These are phyloP conservation scores for Wickerhamomyces canadensis DNA, from an alignment of 805 yeast genomes.

Conservation along the genomic window DNA sequence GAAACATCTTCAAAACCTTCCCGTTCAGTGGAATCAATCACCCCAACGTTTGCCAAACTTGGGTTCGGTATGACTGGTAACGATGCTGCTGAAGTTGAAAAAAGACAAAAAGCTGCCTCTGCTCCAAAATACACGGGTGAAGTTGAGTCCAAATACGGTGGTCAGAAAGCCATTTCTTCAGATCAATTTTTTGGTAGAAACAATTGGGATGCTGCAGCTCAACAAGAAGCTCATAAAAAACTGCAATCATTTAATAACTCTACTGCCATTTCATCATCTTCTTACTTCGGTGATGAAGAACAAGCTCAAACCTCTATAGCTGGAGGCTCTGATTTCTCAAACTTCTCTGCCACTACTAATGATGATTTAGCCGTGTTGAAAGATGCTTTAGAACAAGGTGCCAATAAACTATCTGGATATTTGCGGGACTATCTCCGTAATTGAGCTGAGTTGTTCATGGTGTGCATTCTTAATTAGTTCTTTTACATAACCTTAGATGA, in stretches of 20 bases:
- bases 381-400: conserved; percentile 92
- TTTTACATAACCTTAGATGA: too few species aligned
- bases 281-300: conserved; percentile 87
- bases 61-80: conserved; percentile 88
- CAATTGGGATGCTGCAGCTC: conserved; percentile 68
- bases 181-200: conserved; percentile 93
- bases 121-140: conserved; percentile 69
- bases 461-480: background rate
- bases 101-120: conserved; percentile 39
- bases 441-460: conserved; percentile 3
- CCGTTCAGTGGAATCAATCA: conserved; percentile 35
- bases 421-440: conserved; percentile 77
- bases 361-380: conserved; percentile 86
- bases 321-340: conserved; percentile 43
- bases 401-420: conserved; percentile 78
- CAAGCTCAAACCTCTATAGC: conserved; percentile 34
- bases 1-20: conserved; percentile 8
- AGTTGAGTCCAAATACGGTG: conserved; percentile 72
- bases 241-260: conserved; percentile 81
- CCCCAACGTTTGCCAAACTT: conserved; percentile 71
- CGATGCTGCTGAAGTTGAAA: conserved; percentile 42
- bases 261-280: conserved; percentile 82
- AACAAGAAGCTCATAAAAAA: conserved; percentile 76
- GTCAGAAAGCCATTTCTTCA: conserved; percentile 91
- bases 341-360: conserved; percentile 69